Base-by-base conservation (phyloP, 2,329 filamentous ascomycete genomes). In the Fusarium verticillioides region DNA sequence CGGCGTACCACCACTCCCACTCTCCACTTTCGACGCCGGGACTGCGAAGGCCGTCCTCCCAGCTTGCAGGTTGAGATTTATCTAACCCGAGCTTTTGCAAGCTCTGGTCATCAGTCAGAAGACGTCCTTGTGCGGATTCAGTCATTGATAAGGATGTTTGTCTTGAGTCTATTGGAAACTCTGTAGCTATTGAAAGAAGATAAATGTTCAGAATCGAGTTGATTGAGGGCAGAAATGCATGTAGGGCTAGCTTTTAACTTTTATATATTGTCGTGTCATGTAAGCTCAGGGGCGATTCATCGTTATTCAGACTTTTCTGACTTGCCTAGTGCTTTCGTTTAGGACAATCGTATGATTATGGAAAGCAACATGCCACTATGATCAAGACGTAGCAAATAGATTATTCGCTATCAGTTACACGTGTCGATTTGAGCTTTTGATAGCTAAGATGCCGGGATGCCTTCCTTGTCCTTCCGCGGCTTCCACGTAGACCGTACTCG, bases 1-100 rank as follows among this genome's bases (percentile, higher is more conserved):
- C 52, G 21, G 52, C 52, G 2, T 54, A 54, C 52, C 52, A 42
- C 36, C 52, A 54, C 36, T 54, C 52, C 52, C 52, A 54, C 21
- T 54, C 36, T 19, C 52, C 36, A 7, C 36, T 42, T 30, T 54
- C 52, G 26, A n/a, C 11, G 12, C 10, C 36, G 15, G 26, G 52
- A 19, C 36, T 42, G 19, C 52, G 52, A 13, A 42, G 36, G 15
- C 26, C 52, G 11, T 54, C 26, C 13, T 54, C 36, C 52, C 21
- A 54, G 21, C 13, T 54, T 8, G 4, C 21, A 42, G 26, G 52
- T 13, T 30, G 4, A 9, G 36, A n/a, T 16, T 9, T 9, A 21
- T 30, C 34, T 39, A 30, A 6, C 10, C 26, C 36, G 19, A 54
- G 52, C 21, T 42, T 42, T n/a, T 40, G 19, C 21, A 54, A 42